Evolutionary conservation across 441 rosid species (phyloP), one percentile per base, ranked within the genome.

Genomic region (Hypseocharis bilobata): DNA sequence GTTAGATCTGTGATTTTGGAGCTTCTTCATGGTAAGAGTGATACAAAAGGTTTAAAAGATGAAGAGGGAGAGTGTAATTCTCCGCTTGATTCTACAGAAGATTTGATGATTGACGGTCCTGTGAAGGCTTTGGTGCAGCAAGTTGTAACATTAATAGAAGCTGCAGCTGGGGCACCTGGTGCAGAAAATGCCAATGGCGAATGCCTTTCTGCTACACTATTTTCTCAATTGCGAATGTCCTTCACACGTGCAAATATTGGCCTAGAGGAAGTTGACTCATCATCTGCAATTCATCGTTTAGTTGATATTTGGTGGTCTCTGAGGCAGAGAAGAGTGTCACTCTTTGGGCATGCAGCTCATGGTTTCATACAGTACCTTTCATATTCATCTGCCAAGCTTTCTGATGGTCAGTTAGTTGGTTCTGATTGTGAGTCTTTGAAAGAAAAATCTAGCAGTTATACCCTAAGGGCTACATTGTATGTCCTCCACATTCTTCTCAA

Each of bases 311-410:
- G 96, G 96, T 80, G 92, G 97, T 83, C 88, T 63, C 74, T 93
- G 78, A 87, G 99, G 78, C 84, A 77, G 80, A 83, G 99, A 79
- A 81, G 91, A 69, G 93, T 93, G 62, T 84, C 89, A 64, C 90
- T 91, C 59, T 93, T 88, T 79, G 93, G 97, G 70, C 80, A 81
- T 79, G 91, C 99, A 62, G 97, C 92, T 66, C 78, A 69, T 80
- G 96, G 92, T 78, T 93, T 91, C 75, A 78, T 83, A 82, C 81
- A 85, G 40, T 91, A 82, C 76, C 90, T 93, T 68, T 83, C 76
- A 61, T 81, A 83, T 82, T 83, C 99, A 49, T 86, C 96, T 55
- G 57, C 80, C 72, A 83, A 72, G 70, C 63, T 75, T 77, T 80
- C 73, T 73, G 78, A 80, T 66, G 69, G 75, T 67, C 81, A 60